Evolutionary conservation across 257 asterid species (phyloP).

Genomic region (Petrea volubilis): DNA sequence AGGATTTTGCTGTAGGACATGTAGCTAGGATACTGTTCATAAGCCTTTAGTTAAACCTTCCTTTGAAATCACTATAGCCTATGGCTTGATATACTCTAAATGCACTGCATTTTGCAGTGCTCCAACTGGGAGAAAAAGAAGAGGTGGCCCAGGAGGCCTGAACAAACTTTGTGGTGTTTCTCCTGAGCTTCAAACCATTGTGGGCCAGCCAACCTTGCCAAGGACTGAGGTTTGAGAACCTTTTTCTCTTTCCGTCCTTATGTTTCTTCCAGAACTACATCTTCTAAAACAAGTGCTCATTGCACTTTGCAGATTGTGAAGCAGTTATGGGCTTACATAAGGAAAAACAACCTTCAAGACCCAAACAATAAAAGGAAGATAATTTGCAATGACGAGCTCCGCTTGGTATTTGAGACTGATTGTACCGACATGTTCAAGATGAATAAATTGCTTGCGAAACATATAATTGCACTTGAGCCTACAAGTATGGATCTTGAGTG

Average conservation of each 20-base stretch:
- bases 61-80: neutral
- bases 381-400: constrained; percentile 68
- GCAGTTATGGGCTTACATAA: constrained; percentile 79
- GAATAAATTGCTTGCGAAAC: constrained; percentile 87
- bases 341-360: constrained; percentile 79
- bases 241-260: neutral
- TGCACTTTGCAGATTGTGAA: constrained; percentile 74
- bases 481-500: constrained; percentile 42
- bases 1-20: no score
- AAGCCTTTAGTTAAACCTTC: neutral
- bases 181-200: constrained; percentile 86
- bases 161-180: constrained; percentile 93
- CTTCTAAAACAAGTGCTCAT: constrained; percentile 9
- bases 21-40: no score
- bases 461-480: constrained; percentile 71
- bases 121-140: constrained; percentile 63
- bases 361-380: constrained; percentile 77
- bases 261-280: constrained; percentile 5
- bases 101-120: constrained; percentile 48
- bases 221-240: constrained; percentile 76
- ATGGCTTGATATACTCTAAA: constrained; percentile 14
- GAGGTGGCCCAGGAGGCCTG: constrained; percentile 96
- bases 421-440: constrained; percentile 90
- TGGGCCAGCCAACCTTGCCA: constrained; percentile 89
- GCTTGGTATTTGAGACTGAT: constrained; percentile 70